Percentiles rank a stretch among this genome's conserved stretches.
Conservation (phyloP, 2,329 filamentous ascomycete species). For the Tetracladium maxilliforme region DNA sequence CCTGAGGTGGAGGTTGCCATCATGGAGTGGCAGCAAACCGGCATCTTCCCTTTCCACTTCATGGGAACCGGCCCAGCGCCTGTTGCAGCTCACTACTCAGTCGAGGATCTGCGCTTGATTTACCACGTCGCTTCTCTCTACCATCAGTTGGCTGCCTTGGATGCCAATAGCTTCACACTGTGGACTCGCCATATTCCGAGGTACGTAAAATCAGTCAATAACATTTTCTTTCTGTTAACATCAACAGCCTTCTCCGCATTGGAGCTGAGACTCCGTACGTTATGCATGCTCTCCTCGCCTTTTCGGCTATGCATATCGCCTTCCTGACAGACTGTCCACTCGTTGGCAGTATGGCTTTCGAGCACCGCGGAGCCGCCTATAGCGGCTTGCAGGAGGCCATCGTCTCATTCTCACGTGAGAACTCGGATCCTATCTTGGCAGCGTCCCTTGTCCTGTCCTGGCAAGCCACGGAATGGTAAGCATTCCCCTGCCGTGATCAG, state of each 20-base stretch:
- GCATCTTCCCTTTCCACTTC: conserved; percentile 72
- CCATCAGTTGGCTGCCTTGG: conserved; percentile 61
- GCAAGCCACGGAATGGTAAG: conserved; percentile 93
- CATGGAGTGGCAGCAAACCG: conserved; percentile 70
- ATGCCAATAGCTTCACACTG: conserved; percentile 72
- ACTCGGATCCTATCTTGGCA: conserved; percentile 82
- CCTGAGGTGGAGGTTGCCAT: conserved; percentile 72
- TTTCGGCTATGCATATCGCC: conserved; percentile 89
- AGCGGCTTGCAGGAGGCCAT: conserved; percentile 84
- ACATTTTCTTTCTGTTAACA: too few relatives aligned
- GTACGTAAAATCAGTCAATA: conserved; percentile 42
- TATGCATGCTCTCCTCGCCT: conserved; percentile 83
- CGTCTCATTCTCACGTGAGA: conserved; percentile 66
- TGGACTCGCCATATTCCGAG: conserved; percentile 90
- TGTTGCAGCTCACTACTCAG: conserved; percentile 56
- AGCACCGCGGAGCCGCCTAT: conserved; percentile 74
- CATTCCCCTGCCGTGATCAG: too few relatives aligned
- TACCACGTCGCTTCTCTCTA: conserved; percentile 82
- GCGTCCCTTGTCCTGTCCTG: conserved; percentile 86
- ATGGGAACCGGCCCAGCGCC: conserved; percentile 64
- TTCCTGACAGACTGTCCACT: conserved; percentile 77
- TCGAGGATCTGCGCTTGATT: conserved; percentile 73
- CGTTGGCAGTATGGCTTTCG: conserved; percentile 77
- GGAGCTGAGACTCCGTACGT: conserved; percentile 74
- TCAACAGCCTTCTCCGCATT: conserved; percentile 60